phyloP scores from a whole-genome alignment of 345 rosid genomes.

The Euclidium syriacum region DNA sequence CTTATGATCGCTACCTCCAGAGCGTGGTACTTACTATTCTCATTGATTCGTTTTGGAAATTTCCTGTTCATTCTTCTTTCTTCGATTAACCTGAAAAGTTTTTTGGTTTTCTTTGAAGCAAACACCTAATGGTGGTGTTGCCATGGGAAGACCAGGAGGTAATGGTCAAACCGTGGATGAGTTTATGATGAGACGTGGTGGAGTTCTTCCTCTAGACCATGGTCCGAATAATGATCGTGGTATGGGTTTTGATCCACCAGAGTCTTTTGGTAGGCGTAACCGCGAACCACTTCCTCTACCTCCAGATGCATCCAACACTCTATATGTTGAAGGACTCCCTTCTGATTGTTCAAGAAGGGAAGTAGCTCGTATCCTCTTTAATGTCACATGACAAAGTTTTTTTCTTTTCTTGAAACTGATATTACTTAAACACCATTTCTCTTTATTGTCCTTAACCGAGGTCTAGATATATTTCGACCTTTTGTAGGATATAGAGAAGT shows the following conservation, averaged over 20 bases:
- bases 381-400: background rate
- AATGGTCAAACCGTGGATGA: slow-evolving; percentile 41
- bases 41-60: background rate
- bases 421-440: background rate
- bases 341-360: slow-evolving; percentile 69
- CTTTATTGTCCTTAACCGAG: slow-evolving; percentile 33
- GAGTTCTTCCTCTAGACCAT: slow-evolving; percentile 35
- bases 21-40: slow-evolving; percentile 47
- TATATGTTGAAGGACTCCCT: slow-evolving; percentile 88
- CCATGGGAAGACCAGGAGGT: slow-evolving; percentile 41
- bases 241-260: slow-evolving; percentile 39
- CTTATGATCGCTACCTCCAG: slow-evolving; percentile 84
- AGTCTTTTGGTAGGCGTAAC: slow-evolving; percentile 43
- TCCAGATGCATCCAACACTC: slow-evolving; percentile 77
- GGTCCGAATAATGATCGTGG: slow-evolving; percentile 51
- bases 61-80: background rate
- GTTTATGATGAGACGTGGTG: slow-evolving; percentile 39
- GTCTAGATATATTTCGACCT: slow-evolving; percentile 82
- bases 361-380: slow-evolving; percentile 79
- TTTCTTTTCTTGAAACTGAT: background rate
- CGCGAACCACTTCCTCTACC: slow-evolving; percentile 65
- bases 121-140: slow-evolving; percentile 44
- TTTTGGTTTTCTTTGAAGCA: slow-evolving; percentile 43
- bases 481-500: slow-evolving; percentile 90
- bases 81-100: slow-evolving; percentile 11